Conservation (phyloP, 2,329 filamentous ascomycete genomes). For the Hymenoscyphus scutula region DNA sequence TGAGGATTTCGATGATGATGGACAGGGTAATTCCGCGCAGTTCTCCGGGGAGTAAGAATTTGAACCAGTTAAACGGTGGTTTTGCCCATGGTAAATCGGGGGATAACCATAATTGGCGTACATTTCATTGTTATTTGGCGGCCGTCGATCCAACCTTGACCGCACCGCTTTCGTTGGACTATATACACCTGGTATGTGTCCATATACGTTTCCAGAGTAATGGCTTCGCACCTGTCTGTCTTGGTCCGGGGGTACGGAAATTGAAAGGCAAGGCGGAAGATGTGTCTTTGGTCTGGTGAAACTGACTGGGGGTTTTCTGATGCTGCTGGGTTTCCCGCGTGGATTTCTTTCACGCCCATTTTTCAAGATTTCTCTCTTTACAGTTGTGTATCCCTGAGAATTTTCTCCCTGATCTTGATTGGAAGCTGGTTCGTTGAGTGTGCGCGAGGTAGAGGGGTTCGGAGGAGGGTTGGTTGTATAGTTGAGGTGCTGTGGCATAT, state of each 20-base stretch:
- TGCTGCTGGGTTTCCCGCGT: not conserved
- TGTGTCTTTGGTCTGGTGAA: not conserved
- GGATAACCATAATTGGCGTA: not conserved
- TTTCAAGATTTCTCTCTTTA: not conserved
- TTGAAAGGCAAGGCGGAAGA: not conserved
- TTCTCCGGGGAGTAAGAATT: not conserved
- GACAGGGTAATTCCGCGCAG: not conserved
- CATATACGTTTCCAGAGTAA: not conserved
- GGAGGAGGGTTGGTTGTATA: not conserved
- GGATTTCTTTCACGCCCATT: not conserved
- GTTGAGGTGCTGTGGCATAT: not conserved
- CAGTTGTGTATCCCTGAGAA: not conserved
- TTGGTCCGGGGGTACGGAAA: not conserved
- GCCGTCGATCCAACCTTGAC: not conserved
- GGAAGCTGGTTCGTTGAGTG: not conserved
- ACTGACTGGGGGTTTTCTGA: constrained; percentile 14
- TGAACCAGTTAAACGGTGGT: too few relatives aligned
- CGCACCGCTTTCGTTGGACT: not conserved
- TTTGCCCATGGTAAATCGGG: not conserved
- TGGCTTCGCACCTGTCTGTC: not conserved
- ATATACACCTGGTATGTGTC: not conserved
- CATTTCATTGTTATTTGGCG: not conserved
- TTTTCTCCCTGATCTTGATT: not conserved
- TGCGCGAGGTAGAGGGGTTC: not conserved
- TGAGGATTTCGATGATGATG: not conserved